Conservation (phyloP, 2,329 filamentous ascomycete species). For the Talaromyces sp. region DNA sequence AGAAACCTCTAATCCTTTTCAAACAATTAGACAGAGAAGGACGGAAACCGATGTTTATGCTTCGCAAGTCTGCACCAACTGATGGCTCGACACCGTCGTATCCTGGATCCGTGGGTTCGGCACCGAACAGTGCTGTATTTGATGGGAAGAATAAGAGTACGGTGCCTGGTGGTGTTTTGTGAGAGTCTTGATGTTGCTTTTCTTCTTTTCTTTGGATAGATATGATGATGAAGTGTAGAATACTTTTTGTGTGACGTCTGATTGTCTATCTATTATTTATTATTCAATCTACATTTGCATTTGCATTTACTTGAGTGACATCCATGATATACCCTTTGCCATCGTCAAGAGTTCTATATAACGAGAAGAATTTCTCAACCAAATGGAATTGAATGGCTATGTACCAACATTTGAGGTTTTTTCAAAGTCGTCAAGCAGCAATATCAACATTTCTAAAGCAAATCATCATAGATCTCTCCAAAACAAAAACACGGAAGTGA, state of each 20-base stretch:
- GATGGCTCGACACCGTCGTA: constrained; percentile 31
- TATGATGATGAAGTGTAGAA: constrained; percentile 1
- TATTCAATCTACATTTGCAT: not conserved
- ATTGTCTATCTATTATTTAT: not conserved
- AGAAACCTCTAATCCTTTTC: constrained; percentile 92
- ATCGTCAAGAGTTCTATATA: not conserved
- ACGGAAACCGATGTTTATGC: constrained; percentile 99
- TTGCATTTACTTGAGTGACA: not conserved
- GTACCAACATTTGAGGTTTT: not conserved
- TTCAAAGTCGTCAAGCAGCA: not conserved
- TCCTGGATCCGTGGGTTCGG: constrained; percentile 11
- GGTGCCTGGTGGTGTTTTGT: constrained; percentile 16
- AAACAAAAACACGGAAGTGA: not conserved
- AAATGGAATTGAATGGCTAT: not conserved
- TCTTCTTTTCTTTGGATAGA: not conserved
- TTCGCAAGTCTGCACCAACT: constrained; percentile 64
- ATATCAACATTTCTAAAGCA: not conserved
- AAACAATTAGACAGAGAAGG: constrained; percentile 97
- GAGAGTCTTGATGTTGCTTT: not conserved
- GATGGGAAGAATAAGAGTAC: constrained; percentile 18
- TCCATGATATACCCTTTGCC: not conserved
- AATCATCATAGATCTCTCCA: not conserved
- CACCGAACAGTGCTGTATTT: constrained; percentile 18
- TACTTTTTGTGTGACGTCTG: not conserved
- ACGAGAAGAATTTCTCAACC: not conserved